Evolutionary conservation across 2,329 filamentous ascomycete species (phyloP), one percentile per base, ranked within the genome.

Genomic region (Paraphoma sp.): DNA sequence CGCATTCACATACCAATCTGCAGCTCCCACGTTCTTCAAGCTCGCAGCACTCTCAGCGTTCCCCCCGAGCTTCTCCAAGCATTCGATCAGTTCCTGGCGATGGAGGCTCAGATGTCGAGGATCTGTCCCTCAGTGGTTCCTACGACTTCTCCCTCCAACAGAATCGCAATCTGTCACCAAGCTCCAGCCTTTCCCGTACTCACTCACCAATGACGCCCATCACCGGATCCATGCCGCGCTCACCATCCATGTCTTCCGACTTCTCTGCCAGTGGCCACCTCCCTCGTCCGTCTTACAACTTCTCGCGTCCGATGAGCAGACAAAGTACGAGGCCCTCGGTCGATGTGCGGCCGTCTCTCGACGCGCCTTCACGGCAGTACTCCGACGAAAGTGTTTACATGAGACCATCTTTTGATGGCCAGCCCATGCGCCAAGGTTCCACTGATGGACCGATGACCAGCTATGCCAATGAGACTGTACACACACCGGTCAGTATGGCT

Each of bases 221-320:
- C 49, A 77, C 84, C 55, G 82, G 85, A 14, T 82, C 86, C 1
- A 63, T 89, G 67, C 86, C 87, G 56, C 86, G 93, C 68, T 96
- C 93, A 1, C 92, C 93, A 1, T 98, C 95, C 0, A 84, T 92
- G 38, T 88, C 88, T 59, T 98, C 94, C 1, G 92, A 97, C 59
- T 86, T 86, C 48, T 96, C 93, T 1, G 83, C 84, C 44, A 84
- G 79, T 46, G 82, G 85, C 33, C 78, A 81, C 30, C 77, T 93
- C 36, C 87, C 89, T 11, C 86, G 89, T 14, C 90, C 92, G 0
- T 87, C 90, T 0, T 94, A 96, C 78, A 98, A 99, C 77, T 98
- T 98, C 75, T 98, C 95, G 0, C 86, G 95, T 43, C 95, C 95
- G 0, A 79, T 96, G 58, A 97, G 94, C 75, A 84, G 89, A 71